Base-by-base conservation (phyloP, 768 basidiomycete genomes). In the Lactifluus volemus region DNA sequence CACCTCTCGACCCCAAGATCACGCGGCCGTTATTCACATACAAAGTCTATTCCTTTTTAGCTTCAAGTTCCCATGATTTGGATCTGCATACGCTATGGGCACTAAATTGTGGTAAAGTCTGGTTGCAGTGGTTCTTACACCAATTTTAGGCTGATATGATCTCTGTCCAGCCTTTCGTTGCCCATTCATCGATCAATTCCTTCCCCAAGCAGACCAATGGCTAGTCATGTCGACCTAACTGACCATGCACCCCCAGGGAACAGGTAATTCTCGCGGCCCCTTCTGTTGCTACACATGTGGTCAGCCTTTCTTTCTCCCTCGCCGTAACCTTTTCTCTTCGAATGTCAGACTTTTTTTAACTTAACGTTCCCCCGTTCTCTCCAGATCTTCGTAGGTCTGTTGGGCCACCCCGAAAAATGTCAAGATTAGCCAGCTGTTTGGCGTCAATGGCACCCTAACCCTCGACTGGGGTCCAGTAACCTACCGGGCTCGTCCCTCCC, bases 401-500 rank as follows among this genome's bases (percentile, higher is more conserved):
- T 83, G 82, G 89, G 88, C 92, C 54, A 84, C 75, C 1, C 90
- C 89, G 0, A 64, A 85, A 53, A 86, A 89, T 65, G 65, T 85
- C 53, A 75, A 72, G 51, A 79, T 92, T 67, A 92, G 89, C 70
- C 83, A 87, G 67, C 72, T 91, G 68, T 91, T 92, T 64, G 89
- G 89, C 38, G 83, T 83, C 60, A 66, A 68, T 21, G n/a, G 67
- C 71, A 15, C n/a, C 62, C 70, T 90, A 67, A 88, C 88, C 36
- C 89, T 92, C 70, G 89, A 92, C 66, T 92, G 89, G 90, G 76
- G 84, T 3, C 85, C 88, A 70, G 82, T 86, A 60, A 80, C 84
- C 8, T 88, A 84, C 68, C 82, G 55, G 81, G 81, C 17, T 83
- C 82, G 21, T 89, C 89, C 0, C 81, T 92, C 49, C 84, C 86